These are phyloP conservation scores for Neopestalotiopsis rosae DNA, from an alignment of 2,329 filamentous ascomycete species.

Conservation along the genomic window DNA sequence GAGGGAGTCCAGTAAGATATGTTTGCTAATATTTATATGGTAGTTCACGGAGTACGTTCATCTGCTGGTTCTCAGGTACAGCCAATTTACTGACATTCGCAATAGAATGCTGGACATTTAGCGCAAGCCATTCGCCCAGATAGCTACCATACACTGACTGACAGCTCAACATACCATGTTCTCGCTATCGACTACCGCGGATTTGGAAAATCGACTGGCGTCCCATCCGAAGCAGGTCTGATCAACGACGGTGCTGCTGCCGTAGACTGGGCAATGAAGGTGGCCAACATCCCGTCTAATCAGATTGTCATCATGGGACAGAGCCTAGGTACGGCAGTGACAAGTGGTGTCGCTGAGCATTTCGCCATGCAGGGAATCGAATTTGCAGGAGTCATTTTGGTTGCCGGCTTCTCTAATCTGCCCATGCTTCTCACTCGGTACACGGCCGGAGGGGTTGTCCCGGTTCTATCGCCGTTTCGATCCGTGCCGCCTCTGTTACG, in stretches of 20 bases:
- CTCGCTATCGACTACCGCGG: conserved; percentile 92
- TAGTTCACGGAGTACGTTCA: not conserved
- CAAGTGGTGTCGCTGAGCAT: conserved; percentile 74
- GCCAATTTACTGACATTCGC: not conserved
- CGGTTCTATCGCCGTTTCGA: conserved; percentile 77
- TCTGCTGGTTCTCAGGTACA: not conserved
- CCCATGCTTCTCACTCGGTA: conserved; percentile 78
- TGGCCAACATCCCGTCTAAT: conserved; percentile 67
- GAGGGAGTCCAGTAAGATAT: not conserved
- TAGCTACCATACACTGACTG: conserved; percentile 78
- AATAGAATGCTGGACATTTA: conserved; percentile 82
- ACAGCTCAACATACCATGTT: conserved; percentile 77
- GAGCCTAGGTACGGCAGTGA: conserved; percentile 86
- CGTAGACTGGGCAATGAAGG: conserved; percentile 73
- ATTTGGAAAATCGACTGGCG: conserved; percentile 81
- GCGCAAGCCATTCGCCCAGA: conserved; percentile 78
- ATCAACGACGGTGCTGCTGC: conserved; percentile 79
- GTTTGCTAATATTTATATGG: not conserved
- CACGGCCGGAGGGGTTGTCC: conserved; percentile 77
- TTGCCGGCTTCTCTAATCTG: conserved; percentile 80
- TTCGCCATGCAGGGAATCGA: conserved; percentile 66
- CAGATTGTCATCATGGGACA: conserved; percentile 85
- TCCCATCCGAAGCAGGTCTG: conserved; percentile 79
- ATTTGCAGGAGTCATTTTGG: conserved; percentile 81
- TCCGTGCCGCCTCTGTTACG: conserved; percentile 68